phyloP scores from a whole-genome alignment of 176 grass and related monocot genomes.

The Coix lacrymajobi region DNA sequence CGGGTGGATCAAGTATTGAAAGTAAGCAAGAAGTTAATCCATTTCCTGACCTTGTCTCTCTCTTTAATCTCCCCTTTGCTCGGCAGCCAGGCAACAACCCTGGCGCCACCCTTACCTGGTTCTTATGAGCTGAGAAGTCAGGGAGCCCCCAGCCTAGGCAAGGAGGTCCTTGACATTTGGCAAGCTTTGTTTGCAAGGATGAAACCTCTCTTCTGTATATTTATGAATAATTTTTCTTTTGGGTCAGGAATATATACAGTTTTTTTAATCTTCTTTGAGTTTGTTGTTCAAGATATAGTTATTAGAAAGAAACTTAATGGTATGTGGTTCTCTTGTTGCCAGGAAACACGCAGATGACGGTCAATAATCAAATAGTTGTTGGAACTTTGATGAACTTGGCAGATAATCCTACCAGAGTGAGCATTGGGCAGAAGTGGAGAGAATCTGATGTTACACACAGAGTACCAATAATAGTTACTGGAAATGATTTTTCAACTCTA shows the following conservation, averaged over 20 bases:
- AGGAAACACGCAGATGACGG: slow-evolving; percentile 98
- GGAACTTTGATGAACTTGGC: slow-evolving; percentile 96
- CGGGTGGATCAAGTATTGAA: too few relatives aligned
- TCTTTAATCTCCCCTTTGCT: too few relatives aligned
- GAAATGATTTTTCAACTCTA: slow-evolving; percentile 90
- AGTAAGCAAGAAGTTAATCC: too few relatives aligned
- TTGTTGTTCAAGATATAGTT: slow-evolving; percentile 4
- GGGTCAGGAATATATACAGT: not conserved
- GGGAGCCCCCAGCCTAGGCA: too few relatives aligned
- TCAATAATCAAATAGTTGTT: slow-evolving; percentile 93
- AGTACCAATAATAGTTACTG: slow-evolving; percentile 79
- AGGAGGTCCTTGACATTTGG: too few relatives aligned
- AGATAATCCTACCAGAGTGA: slow-evolving; percentile 92
- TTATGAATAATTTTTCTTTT: not conserved
- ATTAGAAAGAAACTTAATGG: not conserved
- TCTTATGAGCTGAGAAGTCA: too few relatives aligned
- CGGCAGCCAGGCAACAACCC: too few relatives aligned
- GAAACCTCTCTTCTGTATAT: not conserved
- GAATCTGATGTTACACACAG: slow-evolving; percentile 81
- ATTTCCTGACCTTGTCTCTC: too few relatives aligned
- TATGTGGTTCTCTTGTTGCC: slow-evolving; percentile 19
- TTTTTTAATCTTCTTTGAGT: not conserved
- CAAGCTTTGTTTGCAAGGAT: not conserved
- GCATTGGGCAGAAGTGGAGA: slow-evolving; percentile 88
- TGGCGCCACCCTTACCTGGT: too few relatives aligned